Percentiles rank a stretch among this genome's conserved stretches.
These are phyloP conservation scores for Dactylonectria estremocensis DNA, from an alignment of 2,329 filamentous ascomycete species.

Conservation along the genomic window DNA sequence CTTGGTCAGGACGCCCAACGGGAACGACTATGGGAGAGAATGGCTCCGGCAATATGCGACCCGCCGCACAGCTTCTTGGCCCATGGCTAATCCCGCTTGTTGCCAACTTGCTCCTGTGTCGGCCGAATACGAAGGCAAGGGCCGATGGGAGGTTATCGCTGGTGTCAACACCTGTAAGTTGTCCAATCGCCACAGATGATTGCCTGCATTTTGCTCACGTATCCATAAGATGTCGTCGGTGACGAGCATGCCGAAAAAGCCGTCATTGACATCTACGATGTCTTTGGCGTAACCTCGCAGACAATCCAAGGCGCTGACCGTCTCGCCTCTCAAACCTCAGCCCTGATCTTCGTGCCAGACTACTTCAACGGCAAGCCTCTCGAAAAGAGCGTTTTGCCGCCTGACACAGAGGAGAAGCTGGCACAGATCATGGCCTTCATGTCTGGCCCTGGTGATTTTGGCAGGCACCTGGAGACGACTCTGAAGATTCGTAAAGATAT, in stretches of 20 bases:
- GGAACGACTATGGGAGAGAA: conserved; percentile 79
- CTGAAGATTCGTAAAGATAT: conserved; percentile 51
- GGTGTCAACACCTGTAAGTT: conserved; percentile 62
- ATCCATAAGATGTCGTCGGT: too few species aligned
- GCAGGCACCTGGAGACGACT: too few species aligned
- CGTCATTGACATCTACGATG: conserved; percentile 63
- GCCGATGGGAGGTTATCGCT: conserved; percentile 57
- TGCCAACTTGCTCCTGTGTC: conserved; percentile 55
- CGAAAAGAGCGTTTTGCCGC: too few species aligned
- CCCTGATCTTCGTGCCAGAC: too few species aligned
- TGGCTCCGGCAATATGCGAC: conserved; percentile 26
- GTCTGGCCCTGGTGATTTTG: too few species aligned
- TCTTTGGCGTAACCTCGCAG: conserved; percentile 63
- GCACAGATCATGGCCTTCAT: too few species aligned
- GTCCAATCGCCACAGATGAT: too few species aligned
- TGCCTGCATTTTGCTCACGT: too few species aligned
- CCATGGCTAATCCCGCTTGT: too few species aligned
- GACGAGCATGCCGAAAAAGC: conserved; percentile 54
- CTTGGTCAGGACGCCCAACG: conserved; percentile 78
- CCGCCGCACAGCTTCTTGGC: too few species aligned
- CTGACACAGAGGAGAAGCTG: conserved; percentile 63
- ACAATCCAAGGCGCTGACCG: conserved; percentile 65
- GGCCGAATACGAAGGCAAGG: conserved; percentile 58
- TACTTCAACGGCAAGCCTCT: too few species aligned
- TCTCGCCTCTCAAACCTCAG: conserved; percentile 58